A percentile compares a stretch with the other conserved stretches of the same genome.
Evolutionary conservation across 2,329 filamentous ascomycete species (phyloP).

Genomic region (Zymoseptoria tritici): DNA sequence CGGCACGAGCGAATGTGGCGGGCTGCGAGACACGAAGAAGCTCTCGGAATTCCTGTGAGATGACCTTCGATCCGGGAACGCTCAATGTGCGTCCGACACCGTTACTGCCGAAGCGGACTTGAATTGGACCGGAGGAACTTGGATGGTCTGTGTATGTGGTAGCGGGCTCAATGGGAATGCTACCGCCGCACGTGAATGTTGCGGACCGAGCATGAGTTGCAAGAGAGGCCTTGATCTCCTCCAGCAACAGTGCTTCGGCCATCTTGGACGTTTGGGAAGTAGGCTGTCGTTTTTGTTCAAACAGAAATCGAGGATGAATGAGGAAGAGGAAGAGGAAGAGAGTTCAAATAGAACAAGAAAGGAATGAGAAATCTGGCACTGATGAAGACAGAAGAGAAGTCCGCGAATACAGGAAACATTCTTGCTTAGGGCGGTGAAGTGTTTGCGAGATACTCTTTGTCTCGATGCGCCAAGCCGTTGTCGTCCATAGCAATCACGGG

Average conservation of each 20-base stretch:
- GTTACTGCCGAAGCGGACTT: constrained; percentile 4
- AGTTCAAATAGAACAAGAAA: too few relatives aligned
- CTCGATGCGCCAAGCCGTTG: too few relatives aligned
- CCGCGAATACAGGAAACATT: too few relatives aligned
- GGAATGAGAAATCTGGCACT: too few relatives aligned
- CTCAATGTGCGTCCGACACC: not conserved
- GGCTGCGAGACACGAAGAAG: constrained; percentile 28
- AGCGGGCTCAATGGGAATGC: not conserved
- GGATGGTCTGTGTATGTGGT: not conserved
- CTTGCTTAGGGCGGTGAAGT: too few relatives aligned
- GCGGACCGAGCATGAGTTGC: constrained; percentile 2
- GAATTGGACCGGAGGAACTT: not conserved
- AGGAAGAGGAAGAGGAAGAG: not conserved
- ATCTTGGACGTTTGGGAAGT: not conserved
- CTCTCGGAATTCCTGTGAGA: constrained; percentile 1
- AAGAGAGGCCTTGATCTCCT: constrained; percentile 2
- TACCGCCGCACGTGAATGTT: constrained; percentile 5
- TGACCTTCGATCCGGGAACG: not conserved
- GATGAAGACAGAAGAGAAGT: too few relatives aligned
- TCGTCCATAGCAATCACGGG: too few relatives aligned
- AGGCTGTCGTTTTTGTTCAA: too few relatives aligned
- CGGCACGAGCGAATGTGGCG: constrained; percentile 43
- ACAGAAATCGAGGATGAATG: too few relatives aligned
- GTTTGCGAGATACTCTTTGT: too few relatives aligned
- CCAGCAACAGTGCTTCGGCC: not conserved